Evolutionary conservation across 495 filamentous ascomycete species (phyloP).

Genomic region (Penicillium herquei): DNA sequence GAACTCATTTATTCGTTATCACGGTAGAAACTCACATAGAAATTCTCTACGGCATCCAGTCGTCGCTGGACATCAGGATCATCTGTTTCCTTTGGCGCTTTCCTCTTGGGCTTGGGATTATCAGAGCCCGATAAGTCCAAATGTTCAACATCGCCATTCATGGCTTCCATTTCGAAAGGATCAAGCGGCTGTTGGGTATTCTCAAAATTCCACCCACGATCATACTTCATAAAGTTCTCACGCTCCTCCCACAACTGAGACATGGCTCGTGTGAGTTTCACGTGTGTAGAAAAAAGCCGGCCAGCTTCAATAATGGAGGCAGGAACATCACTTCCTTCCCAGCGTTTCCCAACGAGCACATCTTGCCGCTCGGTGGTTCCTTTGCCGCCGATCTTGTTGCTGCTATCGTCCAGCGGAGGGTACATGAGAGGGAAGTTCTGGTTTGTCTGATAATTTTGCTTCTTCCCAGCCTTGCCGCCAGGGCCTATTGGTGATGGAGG

Average conservation of each 20-base stretch:
- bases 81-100: constrained; percentile 50
- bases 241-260: constrained; percentile 93
- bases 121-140: constrained; percentile 29
- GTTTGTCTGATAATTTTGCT: constrained; percentile 99
- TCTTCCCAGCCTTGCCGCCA: constrained; percentile 92
- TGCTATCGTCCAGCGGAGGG: constrained; percentile 79
- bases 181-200: constrained; percentile 34
- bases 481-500: constrained; percentile 85
- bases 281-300: constrained; percentile 81
- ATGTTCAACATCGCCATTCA: constrained; percentile 22
- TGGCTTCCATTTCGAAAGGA: constrained; percentile 45
- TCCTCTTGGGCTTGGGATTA: constrained; percentile 21
- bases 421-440: constrained; percentile 98
- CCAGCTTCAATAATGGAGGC: constrained; percentile 95
- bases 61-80: constrained; percentile 59
- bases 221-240: constrained; percentile 84
- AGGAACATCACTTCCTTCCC: constrained; percentile 89
- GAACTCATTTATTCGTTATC: background rate
- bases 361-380: constrained; percentile 75
- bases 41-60: constrained; percentile 71
- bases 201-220: constrained; percentile 78
- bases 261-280: constrained; percentile 86
- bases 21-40: constrained; percentile 66
- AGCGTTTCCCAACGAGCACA: constrained; percentile 70
- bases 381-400: constrained; percentile 84